These are phyloP conservation scores for Pleurotus giganteus DNA, from an alignment of 768 basidiomycete genomes.

Conservation along the genomic window DNA sequence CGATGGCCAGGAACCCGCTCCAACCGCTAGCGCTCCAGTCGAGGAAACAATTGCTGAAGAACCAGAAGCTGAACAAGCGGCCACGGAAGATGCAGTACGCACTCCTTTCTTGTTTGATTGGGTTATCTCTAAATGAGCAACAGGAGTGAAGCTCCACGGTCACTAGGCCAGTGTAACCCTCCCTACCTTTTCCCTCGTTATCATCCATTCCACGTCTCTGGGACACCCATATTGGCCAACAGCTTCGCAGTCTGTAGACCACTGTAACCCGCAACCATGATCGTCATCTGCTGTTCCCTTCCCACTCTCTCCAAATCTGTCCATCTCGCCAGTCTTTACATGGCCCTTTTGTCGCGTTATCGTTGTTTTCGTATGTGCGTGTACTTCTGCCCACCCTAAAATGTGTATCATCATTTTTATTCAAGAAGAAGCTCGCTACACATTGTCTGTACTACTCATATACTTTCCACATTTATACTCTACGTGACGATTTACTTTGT, in stretches of 20 bases:
- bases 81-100: conserved; percentile 22
- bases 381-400: conserved; percentile 3
- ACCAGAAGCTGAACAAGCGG: conserved; percentile 42
- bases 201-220: no score
- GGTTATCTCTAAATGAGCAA: neutral
- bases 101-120: neutral
- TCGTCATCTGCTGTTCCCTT: neutral
- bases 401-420: conserved; percentile 10
- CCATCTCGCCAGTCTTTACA: conserved; percentile 2
- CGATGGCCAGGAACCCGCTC: conserved; percentile 38
- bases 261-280: neutral
- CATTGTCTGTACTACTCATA: conserved; percentile 9
- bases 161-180: no score
- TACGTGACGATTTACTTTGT: neutral
- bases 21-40: conserved; percentile 30
- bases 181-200: no score
- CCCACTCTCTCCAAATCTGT: neutral
- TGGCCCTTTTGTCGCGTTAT: conserved; percentile 3
- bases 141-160: neutral
- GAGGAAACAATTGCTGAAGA: conserved; percentile 57
- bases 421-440: neutral
- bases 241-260: neutral
- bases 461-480: neutral
- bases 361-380: conserved; percentile 9
- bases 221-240: no score